Conservation (phyloP, 352 stramenopile genomes). For the Sclerospora graminicola region DNA sequence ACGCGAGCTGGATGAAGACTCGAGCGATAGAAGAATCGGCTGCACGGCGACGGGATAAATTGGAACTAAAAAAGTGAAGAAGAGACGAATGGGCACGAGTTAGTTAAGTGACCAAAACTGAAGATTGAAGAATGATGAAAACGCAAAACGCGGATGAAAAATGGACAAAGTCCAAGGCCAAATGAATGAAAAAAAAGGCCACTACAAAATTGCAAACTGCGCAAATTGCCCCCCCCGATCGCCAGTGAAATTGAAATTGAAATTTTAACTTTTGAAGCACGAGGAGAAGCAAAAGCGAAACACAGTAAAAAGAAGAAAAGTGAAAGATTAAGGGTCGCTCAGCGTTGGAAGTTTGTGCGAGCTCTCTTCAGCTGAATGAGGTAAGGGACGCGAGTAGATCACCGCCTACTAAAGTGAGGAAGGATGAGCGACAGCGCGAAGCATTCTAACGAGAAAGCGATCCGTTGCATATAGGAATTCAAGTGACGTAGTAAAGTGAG, state of each 20-base stretch:
- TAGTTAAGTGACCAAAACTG: conserved; percentile 22
- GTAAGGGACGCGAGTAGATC: conserved; percentile 3
- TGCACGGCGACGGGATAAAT: conserved; percentile 18
- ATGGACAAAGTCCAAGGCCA: conserved; percentile 14
- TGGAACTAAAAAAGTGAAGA: conserved; percentile 22
- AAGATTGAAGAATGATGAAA: conserved; percentile 23
- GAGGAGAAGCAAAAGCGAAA: conserved; percentile 22
- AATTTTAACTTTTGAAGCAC: conserved; percentile 38
- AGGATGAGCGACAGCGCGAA: conserved; percentile 5
- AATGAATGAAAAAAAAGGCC: conserved; percentile 23
- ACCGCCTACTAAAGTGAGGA: conserved; percentile 4
- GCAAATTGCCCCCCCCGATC: conserved; percentile 19
- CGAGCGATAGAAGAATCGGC: conserved; percentile 21
- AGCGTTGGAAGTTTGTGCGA: not conserved
- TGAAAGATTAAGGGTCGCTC: conserved; percentile 16
- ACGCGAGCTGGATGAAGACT: conserved; percentile 26
- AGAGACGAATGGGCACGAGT: conserved; percentile 19
- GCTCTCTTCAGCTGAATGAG: conserved; percentile 8
- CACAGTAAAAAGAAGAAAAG: conserved; percentile 26
- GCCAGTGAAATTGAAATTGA: conserved; percentile 27
- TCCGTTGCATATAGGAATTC: conserved; percentile 29
- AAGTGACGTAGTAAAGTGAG: conserved; percentile 37
- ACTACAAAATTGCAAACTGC: conserved; percentile 24
- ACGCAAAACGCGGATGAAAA: conserved; percentile 18
- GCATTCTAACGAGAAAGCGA: conserved; percentile 1